A percentile compares a stretch with the other conserved stretches of the same genome.
Conservation (phyloP, 2,329 filamentous ascomycete genomes). For the Trichoderma afroharzianum region DNA sequence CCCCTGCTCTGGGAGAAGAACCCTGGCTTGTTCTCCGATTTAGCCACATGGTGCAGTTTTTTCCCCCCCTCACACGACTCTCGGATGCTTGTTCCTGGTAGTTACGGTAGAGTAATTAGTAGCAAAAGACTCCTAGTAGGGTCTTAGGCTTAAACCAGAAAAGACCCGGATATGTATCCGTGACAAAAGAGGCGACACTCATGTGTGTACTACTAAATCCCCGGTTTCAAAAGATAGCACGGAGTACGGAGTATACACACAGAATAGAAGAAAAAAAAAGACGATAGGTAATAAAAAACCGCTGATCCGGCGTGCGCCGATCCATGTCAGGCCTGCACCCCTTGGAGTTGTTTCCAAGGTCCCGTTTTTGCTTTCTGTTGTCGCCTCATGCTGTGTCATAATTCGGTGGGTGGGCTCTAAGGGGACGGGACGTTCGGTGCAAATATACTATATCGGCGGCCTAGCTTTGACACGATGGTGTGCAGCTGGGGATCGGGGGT, state of each 20-base stretch:
- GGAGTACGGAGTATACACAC: not conserved
- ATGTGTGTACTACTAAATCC: not conserved
- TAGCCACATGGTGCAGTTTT: not conserved
- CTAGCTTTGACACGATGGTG: not conserved
- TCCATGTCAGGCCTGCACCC: not conserved
- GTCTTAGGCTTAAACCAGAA: not conserved
- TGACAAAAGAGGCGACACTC: not conserved
- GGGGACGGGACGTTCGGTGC: not conserved
- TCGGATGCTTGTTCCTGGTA: not conserved
- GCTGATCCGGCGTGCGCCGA: conserved; percentile 1
- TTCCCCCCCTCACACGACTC: not conserved
- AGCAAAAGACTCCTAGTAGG: not conserved
- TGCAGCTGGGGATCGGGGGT: not conserved
- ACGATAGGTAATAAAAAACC: not conserved
- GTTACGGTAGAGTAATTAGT: not conserved
- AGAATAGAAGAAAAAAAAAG: not conserved
- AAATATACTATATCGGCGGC: not conserved
- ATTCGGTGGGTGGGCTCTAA: not conserved
- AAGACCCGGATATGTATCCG: not conserved
- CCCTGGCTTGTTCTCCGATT: not conserved
- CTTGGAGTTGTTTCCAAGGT: not conserved
- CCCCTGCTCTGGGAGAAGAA: not conserved
- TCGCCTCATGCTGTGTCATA: not conserved
- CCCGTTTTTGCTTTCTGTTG: not conserved
- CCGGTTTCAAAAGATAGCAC: not conserved